A percentile compares a stretch with the other conserved stretches of the same genome.
phyloP scores from a whole-genome alignment of 176 grass and related monocot species.

The Microstegium vimineum region DNA sequence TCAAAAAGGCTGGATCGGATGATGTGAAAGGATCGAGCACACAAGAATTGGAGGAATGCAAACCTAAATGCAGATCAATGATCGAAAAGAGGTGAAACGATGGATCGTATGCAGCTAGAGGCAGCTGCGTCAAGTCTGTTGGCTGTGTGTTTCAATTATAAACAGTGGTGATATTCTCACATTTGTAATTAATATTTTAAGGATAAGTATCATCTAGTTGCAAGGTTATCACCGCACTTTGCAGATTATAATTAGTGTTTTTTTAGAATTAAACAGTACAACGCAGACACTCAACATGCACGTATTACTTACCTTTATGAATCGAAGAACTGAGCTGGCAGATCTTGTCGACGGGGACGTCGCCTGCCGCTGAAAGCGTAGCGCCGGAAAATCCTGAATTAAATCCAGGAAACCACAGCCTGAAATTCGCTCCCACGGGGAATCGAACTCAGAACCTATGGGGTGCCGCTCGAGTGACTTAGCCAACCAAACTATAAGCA shows the following conservation, averaged over 20 bases:
- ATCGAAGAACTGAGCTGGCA: no score
- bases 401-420: no score
- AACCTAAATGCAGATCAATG: slow-evolving; percentile 9
- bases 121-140: slow-evolving; percentile 4
- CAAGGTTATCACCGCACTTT: background rate
- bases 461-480: no score
- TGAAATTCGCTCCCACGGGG: no score
- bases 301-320: no score
- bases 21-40: slow-evolving; percentile 1
- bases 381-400: no score
- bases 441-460: no score
- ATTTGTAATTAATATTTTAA: background rate
- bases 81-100: background rate
- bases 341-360: no score
- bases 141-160: slow-evolving; percentile 23
- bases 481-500: no score
- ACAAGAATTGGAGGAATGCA: background rate
- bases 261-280: no score
- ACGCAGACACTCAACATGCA: no score
- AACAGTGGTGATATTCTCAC: background rate
- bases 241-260: background rate
- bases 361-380: no score
- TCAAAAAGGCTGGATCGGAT: background rate
- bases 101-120: slow-evolving; percentile 4
- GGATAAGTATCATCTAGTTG: background rate